phyloP scores from a whole-genome alignment of 2,329 filamentous ascomycete species.

The Lecanosticta acicola region DNA sequence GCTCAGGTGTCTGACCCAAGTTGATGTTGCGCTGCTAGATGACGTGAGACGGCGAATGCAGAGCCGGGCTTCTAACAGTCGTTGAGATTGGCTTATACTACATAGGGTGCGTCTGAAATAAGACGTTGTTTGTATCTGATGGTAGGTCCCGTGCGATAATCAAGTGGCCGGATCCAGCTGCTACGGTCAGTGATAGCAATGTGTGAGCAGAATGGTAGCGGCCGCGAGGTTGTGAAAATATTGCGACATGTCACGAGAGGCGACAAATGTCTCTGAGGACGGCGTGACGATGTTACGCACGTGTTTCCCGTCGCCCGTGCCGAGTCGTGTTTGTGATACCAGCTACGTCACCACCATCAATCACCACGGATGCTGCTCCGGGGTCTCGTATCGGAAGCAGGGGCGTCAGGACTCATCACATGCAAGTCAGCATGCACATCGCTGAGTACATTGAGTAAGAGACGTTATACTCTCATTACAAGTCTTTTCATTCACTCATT shows the following conservation, averaged over 20 bases:
- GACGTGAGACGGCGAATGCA: not conserved
- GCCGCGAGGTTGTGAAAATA: no score
- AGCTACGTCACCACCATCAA: conserved; percentile 6
- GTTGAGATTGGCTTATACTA: not conserved
- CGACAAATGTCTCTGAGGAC: not conserved
- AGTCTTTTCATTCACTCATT: not conserved
- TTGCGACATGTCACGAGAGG: not conserved
- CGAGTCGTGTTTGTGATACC: not conserved
- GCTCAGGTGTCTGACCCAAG: no score
- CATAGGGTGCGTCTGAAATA: not conserved
- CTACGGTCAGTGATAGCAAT: no score
- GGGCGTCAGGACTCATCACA: not conserved
- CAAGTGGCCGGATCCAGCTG: no score
- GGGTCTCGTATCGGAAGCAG: not conserved
- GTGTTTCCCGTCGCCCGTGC: not conserved
- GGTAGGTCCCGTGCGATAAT: not conserved
- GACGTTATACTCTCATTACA: not conserved
- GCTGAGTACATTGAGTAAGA: no score
- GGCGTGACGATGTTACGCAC: not conserved
- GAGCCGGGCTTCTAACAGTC: not conserved
- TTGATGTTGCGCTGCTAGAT: no score
- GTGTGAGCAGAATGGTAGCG: no score
- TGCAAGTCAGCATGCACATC: not conserved
- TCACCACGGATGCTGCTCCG: not conserved
- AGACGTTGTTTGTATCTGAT: not conserved